Percentiles rank a stretch among this genome's conserved stretches.
Evolutionary conservation across 148 eudicot genomes (phyloP).

Genomic region (Fagopyrum esculentum): DNA sequence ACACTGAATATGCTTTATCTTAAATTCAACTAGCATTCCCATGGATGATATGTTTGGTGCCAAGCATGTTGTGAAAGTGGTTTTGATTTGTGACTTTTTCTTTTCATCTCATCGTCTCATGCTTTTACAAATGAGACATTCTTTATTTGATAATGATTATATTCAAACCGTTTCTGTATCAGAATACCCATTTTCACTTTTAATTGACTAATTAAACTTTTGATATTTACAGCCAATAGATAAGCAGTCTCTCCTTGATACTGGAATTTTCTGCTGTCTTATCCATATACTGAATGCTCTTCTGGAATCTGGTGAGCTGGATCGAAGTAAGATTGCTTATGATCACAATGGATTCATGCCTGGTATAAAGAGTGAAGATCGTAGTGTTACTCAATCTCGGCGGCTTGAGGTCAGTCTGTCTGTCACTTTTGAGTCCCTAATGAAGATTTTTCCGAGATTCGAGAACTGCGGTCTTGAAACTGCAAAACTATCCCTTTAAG

Average conservation of each 20-base stretch:
- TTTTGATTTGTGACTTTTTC: neutral
- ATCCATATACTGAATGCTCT: constrained; percentile 80
- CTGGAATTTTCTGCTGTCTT: constrained; percentile 94
- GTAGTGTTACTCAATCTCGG: constrained; percentile 31
- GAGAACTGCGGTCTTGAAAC: neutral
- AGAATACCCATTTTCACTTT: neutral
- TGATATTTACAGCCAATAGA: constrained; percentile 61
- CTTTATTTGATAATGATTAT: neutral
- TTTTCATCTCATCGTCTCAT: neutral
- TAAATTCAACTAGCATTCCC: neutral
- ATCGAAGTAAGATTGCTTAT: constrained; percentile 25
- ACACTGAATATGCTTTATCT: neutral
- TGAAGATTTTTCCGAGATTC: neutral
- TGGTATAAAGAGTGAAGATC: constrained; percentile 25
- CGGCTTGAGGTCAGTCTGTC: constrained; percentile 64
- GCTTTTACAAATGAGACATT: neutral
- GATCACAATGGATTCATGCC: constrained; percentile 20
- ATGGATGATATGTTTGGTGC: constrained; percentile 2
- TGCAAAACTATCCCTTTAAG: neutral
- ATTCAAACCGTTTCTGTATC: neutral
- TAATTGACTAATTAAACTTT: constrained; percentile 8
- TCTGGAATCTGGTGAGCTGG: constrained; percentile 52
- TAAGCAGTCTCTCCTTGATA: constrained; percentile 95
- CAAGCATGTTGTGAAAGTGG: neutral
- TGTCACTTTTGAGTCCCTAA: neutral